Percentiles rank a stretch among this genome's conserved stretches.
Evolutionary conservation across 768 basidiomycete genomes (phyloP).

Genomic region (Podaxis mareebaensis): DNA sequence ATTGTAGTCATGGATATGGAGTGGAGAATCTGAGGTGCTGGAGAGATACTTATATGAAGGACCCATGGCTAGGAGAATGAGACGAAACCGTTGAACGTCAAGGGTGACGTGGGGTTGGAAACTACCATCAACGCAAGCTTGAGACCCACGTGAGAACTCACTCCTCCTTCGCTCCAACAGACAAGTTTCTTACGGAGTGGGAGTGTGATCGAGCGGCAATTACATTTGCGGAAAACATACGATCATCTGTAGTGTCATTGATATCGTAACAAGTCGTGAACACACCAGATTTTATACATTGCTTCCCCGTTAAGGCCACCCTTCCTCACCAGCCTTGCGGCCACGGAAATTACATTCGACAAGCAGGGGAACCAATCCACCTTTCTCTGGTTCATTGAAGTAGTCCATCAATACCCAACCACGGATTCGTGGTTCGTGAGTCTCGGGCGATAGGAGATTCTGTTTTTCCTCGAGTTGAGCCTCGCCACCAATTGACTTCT

Average conservation of each 20-base stretch:
- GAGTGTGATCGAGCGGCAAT: not conserved
- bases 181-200: too few relatives aligned
- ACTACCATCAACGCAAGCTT: not conserved
- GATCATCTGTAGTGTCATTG: not conserved
- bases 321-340: slow-evolving; percentile 40
- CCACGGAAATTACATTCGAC: slow-evolving; percentile 80
- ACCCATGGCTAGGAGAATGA: too few relatives aligned
- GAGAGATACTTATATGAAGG: not conserved
- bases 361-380: slow-evolving; percentile 57
- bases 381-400: slow-evolving; percentile 58
- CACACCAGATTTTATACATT: too few relatives aligned
- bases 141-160: not conserved
- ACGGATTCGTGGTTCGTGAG: slow-evolving; percentile 49
- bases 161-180: not conserved
- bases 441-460: not conserved
- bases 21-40: not conserved
- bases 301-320: slow-evolving; percentile 30
- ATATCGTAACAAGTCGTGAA: too few relatives aligned
- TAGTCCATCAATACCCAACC: slow-evolving; percentile 83
- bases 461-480: not conserved
- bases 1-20: slow-evolving; percentile 25
- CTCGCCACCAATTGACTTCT: slow-evolving; percentile 2
- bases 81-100: slow-evolving; percentile 16
- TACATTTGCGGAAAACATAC: not conserved
- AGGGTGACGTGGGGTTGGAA: slow-evolving; percentile 20